Evolutionary conservation across 768 basidiomycete species (phyloP).

Genomic region (Tylopilus sp.): DNA sequence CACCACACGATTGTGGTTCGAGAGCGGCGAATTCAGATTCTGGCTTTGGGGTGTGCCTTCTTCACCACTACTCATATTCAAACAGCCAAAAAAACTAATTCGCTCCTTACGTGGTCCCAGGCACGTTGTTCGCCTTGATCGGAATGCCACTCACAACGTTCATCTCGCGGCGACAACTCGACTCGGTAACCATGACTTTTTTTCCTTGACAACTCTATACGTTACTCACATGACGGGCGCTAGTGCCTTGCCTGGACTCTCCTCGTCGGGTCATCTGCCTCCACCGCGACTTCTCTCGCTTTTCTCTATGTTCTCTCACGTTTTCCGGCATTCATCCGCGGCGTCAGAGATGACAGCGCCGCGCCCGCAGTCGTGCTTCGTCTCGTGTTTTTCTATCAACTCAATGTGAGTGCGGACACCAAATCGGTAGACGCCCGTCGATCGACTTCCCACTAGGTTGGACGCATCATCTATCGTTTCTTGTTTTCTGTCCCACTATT

Average conservation of each 20-base stretch:
- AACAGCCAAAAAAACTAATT: slow-evolving; percentile 1
- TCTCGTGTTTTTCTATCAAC: slow-evolving; percentile 68
- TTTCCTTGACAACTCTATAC: slow-evolving; percentile 1
- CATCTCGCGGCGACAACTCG: slow-evolving; percentile 53
- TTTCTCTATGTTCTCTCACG: slow-evolving; percentile 70
- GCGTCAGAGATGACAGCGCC: slow-evolving; percentile 71
- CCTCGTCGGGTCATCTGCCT: slow-evolving; percentile 62
- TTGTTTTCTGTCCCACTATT: slow-evolving; percentile 68
- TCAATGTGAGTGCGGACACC: slow-evolving; percentile 63
- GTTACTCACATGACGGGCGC: slow-evolving; percentile 10
- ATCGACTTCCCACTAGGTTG: slow-evolving; percentile 40
- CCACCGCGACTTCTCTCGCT: slow-evolving; percentile 61
- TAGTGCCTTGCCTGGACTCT: slow-evolving; percentile 77
- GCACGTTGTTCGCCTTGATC: slow-evolving; percentile 59
- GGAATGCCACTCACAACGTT: slow-evolving; percentile 73
- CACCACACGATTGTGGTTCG: slow-evolving; percentile 69
- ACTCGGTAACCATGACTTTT: slow-evolving; percentile 40
- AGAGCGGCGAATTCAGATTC: slow-evolving; percentile 70
- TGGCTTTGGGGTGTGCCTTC: slow-evolving; percentile 60
- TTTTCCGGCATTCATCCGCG: slow-evolving; percentile 67
- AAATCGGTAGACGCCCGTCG: not conserved
- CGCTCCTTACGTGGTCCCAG: slow-evolving; percentile 31
- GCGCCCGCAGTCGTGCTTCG: slow-evolving; percentile 72
- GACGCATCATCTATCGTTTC: slow-evolving; percentile 74
- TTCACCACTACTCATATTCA: not conserved